Conservation (phyloP, 306 rosid genomes). For the Prunus campanulata region DNA sequence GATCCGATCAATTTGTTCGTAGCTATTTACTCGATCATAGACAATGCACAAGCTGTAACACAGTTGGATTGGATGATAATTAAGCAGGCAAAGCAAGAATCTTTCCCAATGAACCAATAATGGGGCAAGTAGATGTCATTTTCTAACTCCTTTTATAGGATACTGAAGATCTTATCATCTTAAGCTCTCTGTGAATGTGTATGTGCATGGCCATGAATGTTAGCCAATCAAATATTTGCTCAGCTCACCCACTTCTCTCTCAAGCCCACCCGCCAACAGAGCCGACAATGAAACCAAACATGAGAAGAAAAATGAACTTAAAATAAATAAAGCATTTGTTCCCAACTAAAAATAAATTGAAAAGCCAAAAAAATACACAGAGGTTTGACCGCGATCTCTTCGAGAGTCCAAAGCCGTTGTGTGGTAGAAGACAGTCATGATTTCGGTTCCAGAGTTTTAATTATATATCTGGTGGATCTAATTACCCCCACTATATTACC, state of each 20-base stretch:
- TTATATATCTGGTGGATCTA: slow-evolving; percentile 15
- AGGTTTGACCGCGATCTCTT: slow-evolving; percentile 47
- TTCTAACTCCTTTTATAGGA: not conserved
- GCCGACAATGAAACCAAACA: slow-evolving; percentile 9
- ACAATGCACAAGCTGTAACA: too few relatives aligned
- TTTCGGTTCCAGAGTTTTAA: slow-evolving; percentile 30
- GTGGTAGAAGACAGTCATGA: slow-evolving; percentile 37
- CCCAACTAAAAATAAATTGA: not conserved
- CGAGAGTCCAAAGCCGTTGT: slow-evolving; percentile 31
- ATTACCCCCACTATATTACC: not conserved
- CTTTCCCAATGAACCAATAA: too few relatives aligned
- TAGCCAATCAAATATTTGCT: too few relatives aligned
- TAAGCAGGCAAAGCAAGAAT: too few relatives aligned
- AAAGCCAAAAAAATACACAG: not conserved
- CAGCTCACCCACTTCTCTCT: not conserved
- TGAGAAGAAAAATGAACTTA: not conserved
- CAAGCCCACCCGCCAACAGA: slow-evolving; percentile 15
- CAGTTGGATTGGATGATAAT: too few relatives aligned
- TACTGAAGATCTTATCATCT: slow-evolving; percentile 8
- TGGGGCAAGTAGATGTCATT: too few relatives aligned
- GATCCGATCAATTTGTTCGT: not conserved
- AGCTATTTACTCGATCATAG: too few relatives aligned
- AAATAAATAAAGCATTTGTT: not conserved
- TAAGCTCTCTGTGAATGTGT: not conserved
- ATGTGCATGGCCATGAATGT: not conserved